Evolutionary conservation across 2,329 filamentous ascomycete species (phyloP).

Genomic region (Ophiostoma angusticollis): DNA sequence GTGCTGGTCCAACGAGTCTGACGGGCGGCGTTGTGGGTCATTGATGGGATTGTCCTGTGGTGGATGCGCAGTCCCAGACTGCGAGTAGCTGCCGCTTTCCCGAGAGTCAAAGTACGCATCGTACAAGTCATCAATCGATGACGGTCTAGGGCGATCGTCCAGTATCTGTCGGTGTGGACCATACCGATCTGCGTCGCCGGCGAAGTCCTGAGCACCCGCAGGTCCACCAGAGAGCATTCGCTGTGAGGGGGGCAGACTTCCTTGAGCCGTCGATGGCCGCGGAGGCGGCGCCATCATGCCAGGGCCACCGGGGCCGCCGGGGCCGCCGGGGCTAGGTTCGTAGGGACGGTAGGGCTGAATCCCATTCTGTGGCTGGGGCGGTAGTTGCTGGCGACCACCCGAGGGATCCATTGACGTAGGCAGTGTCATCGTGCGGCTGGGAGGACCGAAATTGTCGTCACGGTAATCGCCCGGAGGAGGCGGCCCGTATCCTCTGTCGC

Average conservation of each 20-base stretch:
- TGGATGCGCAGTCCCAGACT: no score
- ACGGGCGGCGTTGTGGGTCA: slow-evolving; percentile 19
- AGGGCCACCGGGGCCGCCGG: slow-evolving; percentile 23
- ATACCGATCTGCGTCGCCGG: slow-evolving; percentile 19
- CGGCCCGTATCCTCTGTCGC: slow-evolving; percentile 22
- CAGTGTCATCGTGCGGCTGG: slow-evolving; percentile 49
- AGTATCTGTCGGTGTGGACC: slow-evolving; percentile 23
- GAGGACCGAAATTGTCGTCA: slow-evolving; percentile 35
- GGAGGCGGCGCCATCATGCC: slow-evolving; percentile 23
- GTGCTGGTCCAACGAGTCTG: slow-evolving; percentile 36
- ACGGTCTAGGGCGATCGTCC: slow-evolving; percentile 22
- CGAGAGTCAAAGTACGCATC: slow-evolving; percentile 37
- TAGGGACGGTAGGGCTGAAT: slow-evolving; percentile 22
- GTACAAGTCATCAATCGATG: slow-evolving; percentile 39
- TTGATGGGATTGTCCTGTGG: no score
- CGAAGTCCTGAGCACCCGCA: slow-evolving; percentile 4
- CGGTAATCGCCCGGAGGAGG: slow-evolving; percentile 19
- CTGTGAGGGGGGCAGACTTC: slow-evolving; percentile 39
- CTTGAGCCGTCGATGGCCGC: slow-evolving; percentile 42
- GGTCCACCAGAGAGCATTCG: slow-evolving; percentile 27
- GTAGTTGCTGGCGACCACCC: slow-evolving; percentile 24
- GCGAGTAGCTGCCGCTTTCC: slow-evolving; percentile 20
- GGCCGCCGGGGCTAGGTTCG: slow-evolving; percentile 17
- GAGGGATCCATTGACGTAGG: slow-evolving; percentile 33
- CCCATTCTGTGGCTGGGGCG: slow-evolving; percentile 30